Percentiles rank a stretch among this genome's conserved stretches.
Evolutionary conservation across 805 yeast species (phyloP).

Genomic region (Candida wancherniae): DNA sequence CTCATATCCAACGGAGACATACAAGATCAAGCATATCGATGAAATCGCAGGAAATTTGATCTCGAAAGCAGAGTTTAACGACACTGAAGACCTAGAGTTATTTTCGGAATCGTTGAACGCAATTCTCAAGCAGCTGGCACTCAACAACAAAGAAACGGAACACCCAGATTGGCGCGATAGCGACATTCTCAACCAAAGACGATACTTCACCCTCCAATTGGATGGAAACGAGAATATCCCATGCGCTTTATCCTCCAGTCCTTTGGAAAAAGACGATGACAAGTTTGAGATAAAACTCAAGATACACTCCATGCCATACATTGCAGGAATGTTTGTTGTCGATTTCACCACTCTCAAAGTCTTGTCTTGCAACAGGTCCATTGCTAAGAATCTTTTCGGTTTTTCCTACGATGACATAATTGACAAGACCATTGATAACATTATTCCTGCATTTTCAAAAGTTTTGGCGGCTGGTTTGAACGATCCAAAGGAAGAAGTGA

Average conservation of each 20-base stretch:
- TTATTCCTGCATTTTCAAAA: slow-evolving; percentile 60
- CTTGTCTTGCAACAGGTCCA: slow-evolving; percentile 73
- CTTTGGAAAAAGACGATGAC: slow-evolving; percentile 45
- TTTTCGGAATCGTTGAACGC: slow-evolving; percentile 25
- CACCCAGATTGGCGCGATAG: slow-evolving; percentile 24
- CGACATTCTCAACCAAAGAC: slow-evolving; percentile 43
- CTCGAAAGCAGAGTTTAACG: slow-evolving; percentile 14
- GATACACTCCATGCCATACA: slow-evolving; percentile 75
- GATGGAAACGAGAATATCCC: slow-evolving; percentile 52
- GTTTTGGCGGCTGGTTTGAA: slow-evolving; percentile 39
- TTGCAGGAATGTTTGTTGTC: slow-evolving; percentile 78
- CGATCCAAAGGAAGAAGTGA: slow-evolving; percentile 19
- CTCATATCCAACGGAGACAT: slow-evolving; percentile 8
- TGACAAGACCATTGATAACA: slow-evolving; percentile 42
- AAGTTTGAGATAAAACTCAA: slow-evolving; percentile 48
- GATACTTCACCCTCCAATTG: slow-evolving; percentile 58
- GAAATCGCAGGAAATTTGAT: slow-evolving; percentile 36
- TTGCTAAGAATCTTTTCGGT: slow-evolving; percentile 77
- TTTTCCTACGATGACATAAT: slow-evolving; percentile 43
- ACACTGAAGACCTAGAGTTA: slow-evolving; percentile 15
- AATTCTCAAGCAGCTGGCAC: slow-evolving; percentile 17
- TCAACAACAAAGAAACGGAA: slow-evolving; percentile 4
- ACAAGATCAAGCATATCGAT: slow-evolving; percentile 22
- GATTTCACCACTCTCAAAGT: slow-evolving; percentile 47
- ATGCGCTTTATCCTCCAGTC: slow-evolving; percentile 66